phyloP scores from a whole-genome alignment of 2,329 filamentous ascomycete genomes.

The Thermochaetoides dissita region DNA sequence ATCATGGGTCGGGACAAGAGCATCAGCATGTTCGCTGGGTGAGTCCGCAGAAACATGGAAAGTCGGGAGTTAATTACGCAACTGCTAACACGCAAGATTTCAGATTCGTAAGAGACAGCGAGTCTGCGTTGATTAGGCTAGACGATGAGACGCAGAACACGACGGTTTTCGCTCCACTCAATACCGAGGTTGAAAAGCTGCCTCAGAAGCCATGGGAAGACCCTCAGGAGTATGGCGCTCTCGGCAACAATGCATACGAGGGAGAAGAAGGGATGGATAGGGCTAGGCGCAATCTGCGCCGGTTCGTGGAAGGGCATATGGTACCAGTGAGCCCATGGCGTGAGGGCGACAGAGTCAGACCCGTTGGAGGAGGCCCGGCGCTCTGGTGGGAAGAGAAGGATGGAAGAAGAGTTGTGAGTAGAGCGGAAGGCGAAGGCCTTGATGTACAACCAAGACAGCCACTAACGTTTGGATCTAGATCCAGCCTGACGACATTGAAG shows the following conservation, averaged over 20 bases:
- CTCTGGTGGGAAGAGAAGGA: conserved; percentile 72
- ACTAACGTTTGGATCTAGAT: conserved; percentile 32
- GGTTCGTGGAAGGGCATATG: conserved; percentile 79
- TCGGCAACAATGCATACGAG: conserved; percentile 61
- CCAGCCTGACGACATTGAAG: conserved; percentile 67
- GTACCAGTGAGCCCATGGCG: conserved; percentile 64
- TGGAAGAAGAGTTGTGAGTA: conserved; percentile 46
- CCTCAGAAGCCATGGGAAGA: conserved; percentile 81
- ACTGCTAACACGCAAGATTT: no score
- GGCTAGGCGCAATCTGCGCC: conserved; percentile 59
- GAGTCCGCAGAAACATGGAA: not conserved
- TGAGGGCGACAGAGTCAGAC: conserved; percentile 50
- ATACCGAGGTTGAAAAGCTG: conserved; percentile 63
- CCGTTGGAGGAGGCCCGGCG: conserved; percentile 47
- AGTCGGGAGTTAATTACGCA: no score
- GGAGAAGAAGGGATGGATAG: conserved; percentile 61
- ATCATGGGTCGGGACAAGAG: conserved; percentile 65
- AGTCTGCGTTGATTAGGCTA: conserved; percentile 53
- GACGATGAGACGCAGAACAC: conserved; percentile 54
- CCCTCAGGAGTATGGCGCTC: conserved; percentile 52
- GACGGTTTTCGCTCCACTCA: conserved; percentile 77
- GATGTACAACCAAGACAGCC: no score
- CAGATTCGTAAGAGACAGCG: conserved; percentile 58
- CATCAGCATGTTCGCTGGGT: conserved; percentile 70
- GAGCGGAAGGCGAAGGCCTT: no score